Conservation (phyloP, 2,329 filamentous ascomycete genomes). For the Xylariaceae sp. region DNA sequence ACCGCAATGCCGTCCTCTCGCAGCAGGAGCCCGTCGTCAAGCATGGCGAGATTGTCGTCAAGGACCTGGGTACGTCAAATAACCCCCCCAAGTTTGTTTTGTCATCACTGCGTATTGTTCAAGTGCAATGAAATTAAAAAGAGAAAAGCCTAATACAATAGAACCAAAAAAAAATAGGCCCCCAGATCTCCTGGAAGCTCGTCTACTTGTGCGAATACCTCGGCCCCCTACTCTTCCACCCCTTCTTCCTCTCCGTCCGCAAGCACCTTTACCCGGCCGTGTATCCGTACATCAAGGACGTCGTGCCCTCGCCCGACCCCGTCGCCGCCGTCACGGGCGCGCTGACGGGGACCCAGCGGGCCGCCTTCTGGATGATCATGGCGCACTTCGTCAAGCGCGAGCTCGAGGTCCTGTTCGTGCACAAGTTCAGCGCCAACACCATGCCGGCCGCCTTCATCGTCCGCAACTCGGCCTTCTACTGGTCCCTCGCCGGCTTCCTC, state of each 20-base stretch:
- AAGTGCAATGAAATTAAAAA: too few species aligned
- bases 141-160: too few species aligned
- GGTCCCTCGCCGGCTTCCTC: constrained; percentile 73
- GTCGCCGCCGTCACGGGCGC: constrained; percentile 25
- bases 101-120: too few species aligned
- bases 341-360: constrained; percentile 64
- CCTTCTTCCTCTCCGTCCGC: constrained; percentile 64
- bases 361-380: constrained; percentile 68
- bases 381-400: constrained; percentile 94
- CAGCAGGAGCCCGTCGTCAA: constrained; percentile 44
- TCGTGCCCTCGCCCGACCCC: constrained; percentile 37
- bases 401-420: constrained; percentile 86
- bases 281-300: constrained; percentile 38
- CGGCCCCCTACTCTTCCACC: constrained; percentile 84
- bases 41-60: constrained; percentile 66
- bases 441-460: constrained; percentile 91
- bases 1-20: constrained; percentile 50
- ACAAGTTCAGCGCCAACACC: constrained; percentile 89
- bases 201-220: constrained; percentile 95
- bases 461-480: constrained; percentile 95
- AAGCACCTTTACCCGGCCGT: constrained; percentile 61
- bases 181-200: constrained; percentile 85
- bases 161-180: constrained; percentile 47
- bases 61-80: constrained; percentile 89
- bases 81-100: too few species aligned